Conservation (phyloP, 2,329 filamentous ascomycete species). For the Cladosporium sp. region DNA sequence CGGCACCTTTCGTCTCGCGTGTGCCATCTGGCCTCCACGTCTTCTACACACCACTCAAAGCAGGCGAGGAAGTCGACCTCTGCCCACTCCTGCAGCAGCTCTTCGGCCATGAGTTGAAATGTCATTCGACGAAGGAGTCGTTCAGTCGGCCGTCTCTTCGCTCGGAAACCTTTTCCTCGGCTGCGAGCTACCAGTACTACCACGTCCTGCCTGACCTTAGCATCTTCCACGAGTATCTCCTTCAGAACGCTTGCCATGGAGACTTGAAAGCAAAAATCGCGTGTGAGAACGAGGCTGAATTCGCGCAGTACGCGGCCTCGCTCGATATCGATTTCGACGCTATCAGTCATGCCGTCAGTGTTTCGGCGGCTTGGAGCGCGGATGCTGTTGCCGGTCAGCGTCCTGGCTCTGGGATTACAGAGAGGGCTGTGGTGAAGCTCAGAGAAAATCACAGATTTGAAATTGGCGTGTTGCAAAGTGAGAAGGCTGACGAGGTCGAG, state of each 20-base stretch:
- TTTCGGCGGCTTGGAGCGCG: constrained; percentile 60
- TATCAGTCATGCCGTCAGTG: constrained; percentile 59
- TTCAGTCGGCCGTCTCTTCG: constrained; percentile 43
- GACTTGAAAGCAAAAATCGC: constrained; percentile 8
- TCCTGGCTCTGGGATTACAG: constrained; percentile 14
- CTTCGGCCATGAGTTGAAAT: constrained; percentile 55
- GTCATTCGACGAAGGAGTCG: constrained; percentile 41
- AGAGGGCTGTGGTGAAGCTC: constrained; percentile 3
- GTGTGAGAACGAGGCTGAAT: constrained; percentile 10
- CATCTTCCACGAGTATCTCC: constrained; percentile 37
- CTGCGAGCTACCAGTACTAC: constrained; percentile 67
- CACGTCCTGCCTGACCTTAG: constrained; percentile 57
- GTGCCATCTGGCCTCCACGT: constrained; percentile 78
- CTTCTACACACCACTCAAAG: constrained; percentile 61
- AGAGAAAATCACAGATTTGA: constrained; percentile 55
- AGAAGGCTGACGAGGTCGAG: constrained; percentile 60
- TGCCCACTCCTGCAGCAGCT: constrained; percentile 56
- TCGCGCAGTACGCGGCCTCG: constrained; percentile 1
- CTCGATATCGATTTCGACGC: constrained; percentile 77
- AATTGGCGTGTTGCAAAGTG: constrained; percentile 68
- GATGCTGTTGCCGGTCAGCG: constrained; percentile 12
- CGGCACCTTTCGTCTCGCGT: constrained; percentile 69
- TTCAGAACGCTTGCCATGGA: constrained; percentile 28
- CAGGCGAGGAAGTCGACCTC: constrained; percentile 39
- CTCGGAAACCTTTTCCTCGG: constrained; percentile 58